phyloP scores from a whole-genome alignment of 306 rosid species.

The Casuarina glauca region DNA sequence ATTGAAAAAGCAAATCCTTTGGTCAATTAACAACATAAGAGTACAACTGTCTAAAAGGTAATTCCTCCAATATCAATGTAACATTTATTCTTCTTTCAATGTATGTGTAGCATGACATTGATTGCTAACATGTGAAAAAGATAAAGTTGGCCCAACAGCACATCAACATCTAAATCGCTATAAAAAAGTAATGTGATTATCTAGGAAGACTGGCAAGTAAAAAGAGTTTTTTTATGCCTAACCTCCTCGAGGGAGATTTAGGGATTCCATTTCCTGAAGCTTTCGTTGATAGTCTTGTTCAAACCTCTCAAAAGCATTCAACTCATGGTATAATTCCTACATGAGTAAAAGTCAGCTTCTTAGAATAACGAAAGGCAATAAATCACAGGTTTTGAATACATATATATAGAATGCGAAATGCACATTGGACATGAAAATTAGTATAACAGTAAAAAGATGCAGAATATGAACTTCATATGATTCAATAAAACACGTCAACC shows the following conservation, averaged over 20 bases:
- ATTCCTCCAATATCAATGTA: neutral
- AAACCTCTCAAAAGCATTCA: conserved; percentile 68
- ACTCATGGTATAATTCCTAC: conserved; percentile 85
- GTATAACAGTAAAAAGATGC: conserved; percentile 6
- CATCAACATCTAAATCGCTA: neutral
- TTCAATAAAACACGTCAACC: neutral
- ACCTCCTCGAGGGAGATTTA: conserved; percentile 81
- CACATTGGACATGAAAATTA: conserved; percentile 9
- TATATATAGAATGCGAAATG: conserved; percentile 7
- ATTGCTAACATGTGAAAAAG: neutral
- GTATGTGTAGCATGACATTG: conserved; percentile 6
- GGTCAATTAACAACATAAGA: neutral
- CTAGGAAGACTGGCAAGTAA: neutral
- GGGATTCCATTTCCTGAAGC: conserved; percentile 68
- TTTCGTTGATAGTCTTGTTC: conserved; percentile 85
- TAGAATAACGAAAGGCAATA: conserved; percentile 11
- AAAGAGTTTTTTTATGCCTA: conserved; percentile 13
- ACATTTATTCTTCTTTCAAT: neutral
- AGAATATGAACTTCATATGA: neutral
- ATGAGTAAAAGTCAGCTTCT: conserved; percentile 26
- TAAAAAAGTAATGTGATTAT: neutral
- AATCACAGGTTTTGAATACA: conserved; percentile 1
- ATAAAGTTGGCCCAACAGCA: neutral
- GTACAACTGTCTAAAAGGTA: neutral
- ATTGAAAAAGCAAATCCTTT: neutral